Conservation (phyloP, 192 early-diverging fungal genomes). For the Chytriomyces confervae region DNA sequence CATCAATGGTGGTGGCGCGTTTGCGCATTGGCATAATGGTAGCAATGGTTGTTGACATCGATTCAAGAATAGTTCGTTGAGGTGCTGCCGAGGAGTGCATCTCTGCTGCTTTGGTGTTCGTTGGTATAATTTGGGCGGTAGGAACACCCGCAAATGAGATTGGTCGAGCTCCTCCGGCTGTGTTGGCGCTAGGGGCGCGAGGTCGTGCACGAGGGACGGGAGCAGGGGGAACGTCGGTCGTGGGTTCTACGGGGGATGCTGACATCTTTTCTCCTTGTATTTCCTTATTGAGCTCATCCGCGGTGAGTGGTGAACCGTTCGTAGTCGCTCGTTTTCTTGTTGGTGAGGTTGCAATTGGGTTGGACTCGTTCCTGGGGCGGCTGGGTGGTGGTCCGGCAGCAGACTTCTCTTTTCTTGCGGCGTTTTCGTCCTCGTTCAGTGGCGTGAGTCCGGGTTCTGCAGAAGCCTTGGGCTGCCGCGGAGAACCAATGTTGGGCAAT, state of each 20-base stretch:
- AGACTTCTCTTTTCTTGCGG: not conserved
- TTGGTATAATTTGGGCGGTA: slow-evolving; percentile 33
- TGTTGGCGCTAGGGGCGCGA: slow-evolving; percentile 23
- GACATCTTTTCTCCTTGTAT: slow-evolving; percentile 15
- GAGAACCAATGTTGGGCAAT: slow-evolving; percentile 16
- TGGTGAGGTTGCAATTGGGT: not conserved
- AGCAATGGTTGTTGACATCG: slow-evolving; percentile 6
- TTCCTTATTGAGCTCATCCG: slow-evolving; percentile 22
- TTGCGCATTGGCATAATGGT: slow-evolving; percentile 36
- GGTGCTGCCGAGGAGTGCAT: slow-evolving; percentile 39
- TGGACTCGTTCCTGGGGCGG: not conserved
- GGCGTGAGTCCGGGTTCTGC: slow-evolving; percentile 23
- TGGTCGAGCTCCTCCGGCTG: slow-evolving; percentile 37
- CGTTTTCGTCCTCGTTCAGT: slow-evolving; percentile 21
- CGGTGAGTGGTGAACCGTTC: slow-evolving; percentile 3
- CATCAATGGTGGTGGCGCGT: slow-evolving; percentile 49
- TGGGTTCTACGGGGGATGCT: not conserved
- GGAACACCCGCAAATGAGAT: slow-evolving; percentile 53
- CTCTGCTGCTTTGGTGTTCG: slow-evolving; percentile 21
- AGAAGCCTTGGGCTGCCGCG: slow-evolving; percentile 8
- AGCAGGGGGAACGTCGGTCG: not conserved
- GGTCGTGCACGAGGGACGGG: slow-evolving; percentile 31
- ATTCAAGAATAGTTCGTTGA: slow-evolving; percentile 14
- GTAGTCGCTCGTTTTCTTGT: slow-evolving; percentile 30
- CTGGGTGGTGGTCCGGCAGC: not conserved